Evolutionary conservation across 1,284 basidiomycete species (phyloP), one percentile per base, ranked within the genome.

Genomic region (Melampsora americana): DNA sequence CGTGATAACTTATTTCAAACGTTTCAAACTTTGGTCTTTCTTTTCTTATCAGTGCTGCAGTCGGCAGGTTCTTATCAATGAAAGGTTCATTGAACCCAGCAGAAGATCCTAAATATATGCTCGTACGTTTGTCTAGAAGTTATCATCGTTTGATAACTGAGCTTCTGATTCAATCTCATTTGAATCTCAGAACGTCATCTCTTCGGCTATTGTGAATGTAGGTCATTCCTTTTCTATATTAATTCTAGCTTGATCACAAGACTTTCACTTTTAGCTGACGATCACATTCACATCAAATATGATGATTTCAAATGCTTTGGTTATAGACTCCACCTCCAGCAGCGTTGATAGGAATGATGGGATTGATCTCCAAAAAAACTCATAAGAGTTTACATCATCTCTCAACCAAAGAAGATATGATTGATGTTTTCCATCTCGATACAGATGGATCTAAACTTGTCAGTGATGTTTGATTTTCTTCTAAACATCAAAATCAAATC

Each of bases 191-290:
- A 76, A 76, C 20, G 60, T 76, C 11, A 61, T 76, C 23, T 68
- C 73, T 12, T 76, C 73, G 1, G 73, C 73, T 16, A 76, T 76
- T 7, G 73, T 76, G 18, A 76, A 76, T 69, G 73, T 76, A 3
- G 50, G 73, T 53, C n/a, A 32, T n/a, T 39, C 20, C 12, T 4
- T 44, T 4, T 66, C 35, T 28, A 26, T 35, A 26, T 46, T 20
- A n/a, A 20, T 32, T 5, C 14, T 35, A 35, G 61, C 30, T n/a
- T 32, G 26, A 28, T 69, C 68, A 59, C 12, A 26, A 1, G 14
- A 30, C n/a, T 20, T 44, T 28, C 26, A 18, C 23, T 65, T 28
- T 20, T n/a, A n/a, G n/a, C 18, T 61, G n/a, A 48, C 11, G 2
- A 14, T 4, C 5, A 46, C 3, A 20, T 48, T 28, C 20, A 9